Conservation (phyloP, 208 protist species). For the Trypanosoma lewisi region DNA sequence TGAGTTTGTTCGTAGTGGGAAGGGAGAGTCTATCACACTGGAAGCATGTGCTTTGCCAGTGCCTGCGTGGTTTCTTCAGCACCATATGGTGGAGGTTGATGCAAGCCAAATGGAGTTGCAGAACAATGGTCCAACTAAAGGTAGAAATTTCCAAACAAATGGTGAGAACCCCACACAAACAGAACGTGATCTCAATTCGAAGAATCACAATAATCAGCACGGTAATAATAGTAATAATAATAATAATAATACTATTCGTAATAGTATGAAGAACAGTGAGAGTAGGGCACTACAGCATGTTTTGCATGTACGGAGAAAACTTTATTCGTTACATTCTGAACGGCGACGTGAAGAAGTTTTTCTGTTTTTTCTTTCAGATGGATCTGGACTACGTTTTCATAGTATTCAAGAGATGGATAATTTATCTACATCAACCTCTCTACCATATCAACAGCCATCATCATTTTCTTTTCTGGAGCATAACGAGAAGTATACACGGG, state of each 20-base stretch:
- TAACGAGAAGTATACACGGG: background rate
- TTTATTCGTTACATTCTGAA: conserved; percentile 24
- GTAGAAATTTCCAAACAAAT: background rate
- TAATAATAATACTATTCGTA: background rate
- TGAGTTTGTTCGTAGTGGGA: conserved; percentile 33
- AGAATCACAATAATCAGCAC: background rate
- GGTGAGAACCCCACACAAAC: background rate
- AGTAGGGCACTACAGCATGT: conserved; percentile 22
- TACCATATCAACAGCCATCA: too few relatives aligned
- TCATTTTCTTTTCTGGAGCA: background rate
- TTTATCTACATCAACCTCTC: background rate
- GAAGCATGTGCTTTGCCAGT: conserved; percentile 25
- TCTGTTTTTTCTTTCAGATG: conserved; percentile 60
- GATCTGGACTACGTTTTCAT: conserved; percentile 49
- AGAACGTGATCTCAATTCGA: background rate
- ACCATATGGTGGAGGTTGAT: conserved; percentile 17
- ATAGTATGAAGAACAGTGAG: background rate
- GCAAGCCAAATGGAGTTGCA: background rate
- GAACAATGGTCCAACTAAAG: background rate
- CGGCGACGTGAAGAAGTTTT: conserved; percentile 50
- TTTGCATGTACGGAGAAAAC: conserved; percentile 29
- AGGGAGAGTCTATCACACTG: conserved; percentile 11
- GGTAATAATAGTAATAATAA: background rate
- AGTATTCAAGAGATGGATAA: conserved; percentile 9
- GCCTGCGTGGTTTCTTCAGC: conserved; percentile 27